Base-by-base conservation (phyloP, 306 rosid genomes). In the Prunus davidiana region DNA sequence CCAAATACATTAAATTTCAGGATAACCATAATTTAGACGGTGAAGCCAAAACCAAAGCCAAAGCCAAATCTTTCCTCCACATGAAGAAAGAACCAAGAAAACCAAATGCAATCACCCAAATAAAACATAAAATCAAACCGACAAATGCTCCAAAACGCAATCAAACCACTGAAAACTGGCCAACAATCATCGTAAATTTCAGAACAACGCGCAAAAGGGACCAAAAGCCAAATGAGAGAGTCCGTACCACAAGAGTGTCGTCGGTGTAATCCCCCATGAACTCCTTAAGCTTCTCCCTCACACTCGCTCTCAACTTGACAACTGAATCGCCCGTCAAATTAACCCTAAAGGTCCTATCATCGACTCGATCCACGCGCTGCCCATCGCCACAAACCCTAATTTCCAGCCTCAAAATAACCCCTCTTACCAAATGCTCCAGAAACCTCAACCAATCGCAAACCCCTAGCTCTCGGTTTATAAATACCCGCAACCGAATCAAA, bases 181-280 rank as follows among this genome's bases (percentile, higher is more conserved):
- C 58, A 24, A 68, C 12, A 47, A 25, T 68, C 32, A 12, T 12
- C 43, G 24, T 27, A 24, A 68, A 68, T 24, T n/a, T 13, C 20
- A 28, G 55, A 46, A 14, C 58, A 24, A 14, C 13, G 14, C 67
- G 79, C 45, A 43, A 63, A 9, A 8, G 63, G 30, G 10, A 18
- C 45, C 13, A n/a, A 28, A 71, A 80, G 14, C 78, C 12, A 22
- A 24, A 62, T 46, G 57, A 61, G 38, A 65, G 38, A 74, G 25
- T 14, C 69, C 91, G 76, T 96, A 96, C 99, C 93, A 92, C 99
- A 49, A 96, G 98, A 81, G 91, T 86, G 80, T 96, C 98, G 62
- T 96, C 98, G 13, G 98, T 88, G 84, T 92, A 96, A 77, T 95
- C 99, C 38, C 98, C 98, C 93, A 91, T 96, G 73, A 88, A 89